Conservation (phyloP, 2,329 filamentous ascomycete species). For the Periconia sp. region DNA sequence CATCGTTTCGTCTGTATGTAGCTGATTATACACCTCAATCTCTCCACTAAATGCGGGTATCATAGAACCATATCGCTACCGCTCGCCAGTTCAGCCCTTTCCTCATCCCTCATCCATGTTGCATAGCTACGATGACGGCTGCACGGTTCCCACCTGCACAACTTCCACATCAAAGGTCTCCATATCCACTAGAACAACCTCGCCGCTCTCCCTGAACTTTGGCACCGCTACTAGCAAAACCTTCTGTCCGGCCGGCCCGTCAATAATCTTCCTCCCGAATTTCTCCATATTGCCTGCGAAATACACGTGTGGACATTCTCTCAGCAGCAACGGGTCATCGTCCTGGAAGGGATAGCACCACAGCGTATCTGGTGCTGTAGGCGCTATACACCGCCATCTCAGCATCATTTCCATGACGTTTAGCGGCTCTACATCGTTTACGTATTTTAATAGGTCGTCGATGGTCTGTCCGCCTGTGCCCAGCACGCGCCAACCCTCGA, state of each 20-base stretch:
- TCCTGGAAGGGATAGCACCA: conserved; percentile 98
- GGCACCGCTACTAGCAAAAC: conserved; percentile 85
- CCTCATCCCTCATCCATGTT: too few species aligned
- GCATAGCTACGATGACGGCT: too few species aligned
- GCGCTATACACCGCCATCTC: conserved; percentile 87
- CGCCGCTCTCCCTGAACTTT: conserved; percentile 76
- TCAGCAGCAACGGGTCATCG: conserved; percentile 87
- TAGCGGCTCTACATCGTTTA: conserved; percentile 76
- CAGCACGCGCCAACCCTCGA: conserved; percentile 88
- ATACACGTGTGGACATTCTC: conserved; percentile 86
- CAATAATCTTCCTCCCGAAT: conserved; percentile 75
- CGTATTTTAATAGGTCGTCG: conserved; percentile 91
- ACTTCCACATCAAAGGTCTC: conserved; percentile 82
- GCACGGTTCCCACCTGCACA: conserved; percentile 50
- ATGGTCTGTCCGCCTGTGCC: conserved; percentile 92
- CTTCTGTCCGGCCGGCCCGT: conserved; percentile 68
- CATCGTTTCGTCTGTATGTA: too few species aligned
- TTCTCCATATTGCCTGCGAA: conserved; percentile 84
- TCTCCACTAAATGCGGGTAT: too few species aligned
- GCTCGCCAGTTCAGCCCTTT: too few species aligned
- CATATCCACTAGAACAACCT: conserved; percentile 82
- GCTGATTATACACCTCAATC: too few species aligned
- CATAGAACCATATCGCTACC: too few species aligned
- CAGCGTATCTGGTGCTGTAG: conserved; percentile 93
- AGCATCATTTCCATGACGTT: conserved; percentile 95